Percentiles rank a stretch among this genome's conserved stretches.
These are phyloP conservation scores for Aspergillus puulaauensis DNA, from an alignment of 2,329 filamentous ascomycete genomes.

Conservation along the genomic window DNA sequence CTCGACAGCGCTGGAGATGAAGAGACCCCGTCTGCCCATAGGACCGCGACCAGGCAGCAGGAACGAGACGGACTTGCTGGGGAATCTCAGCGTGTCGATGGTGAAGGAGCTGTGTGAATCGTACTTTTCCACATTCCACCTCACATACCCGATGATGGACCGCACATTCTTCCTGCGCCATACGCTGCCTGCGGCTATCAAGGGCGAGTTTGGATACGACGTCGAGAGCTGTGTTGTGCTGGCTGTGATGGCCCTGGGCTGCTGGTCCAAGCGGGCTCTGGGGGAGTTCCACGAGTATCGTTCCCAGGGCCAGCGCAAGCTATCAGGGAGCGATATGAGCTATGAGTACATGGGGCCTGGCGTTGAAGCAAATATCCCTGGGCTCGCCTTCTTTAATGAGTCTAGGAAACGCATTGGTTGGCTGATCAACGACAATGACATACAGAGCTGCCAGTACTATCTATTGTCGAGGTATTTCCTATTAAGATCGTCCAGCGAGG, in stretches of 20 bases:
- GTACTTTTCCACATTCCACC: neutral
- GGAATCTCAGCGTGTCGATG: neutral
- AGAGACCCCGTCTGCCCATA: neutral
- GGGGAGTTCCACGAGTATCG: neutral
- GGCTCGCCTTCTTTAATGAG: neutral
- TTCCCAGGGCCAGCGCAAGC: neutral
- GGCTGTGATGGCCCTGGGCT: neutral
- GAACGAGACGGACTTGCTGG: neutral
- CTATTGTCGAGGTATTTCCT: neutral
- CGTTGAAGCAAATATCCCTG: neutral
- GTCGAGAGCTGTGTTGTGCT: neutral
- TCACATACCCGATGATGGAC: neutral
- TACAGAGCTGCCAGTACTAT: constrained; percentile 2
- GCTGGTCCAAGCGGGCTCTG: neutral
- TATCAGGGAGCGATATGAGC: neutral
- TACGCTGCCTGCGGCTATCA: neutral
- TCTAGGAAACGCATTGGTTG: neutral
- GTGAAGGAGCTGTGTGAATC: neutral
- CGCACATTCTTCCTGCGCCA: neutral
- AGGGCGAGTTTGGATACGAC: neutral
- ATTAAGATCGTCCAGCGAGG: neutral
- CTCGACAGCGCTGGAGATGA: neutral
- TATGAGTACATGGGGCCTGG: neutral
- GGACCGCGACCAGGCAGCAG: neutral
- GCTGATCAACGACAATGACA: neutral